Percentiles rank a stretch among this genome's conserved stretches.
Conservation (phyloP, 2,329 filamentous ascomycete genomes). For the Penicillium sp. region DNA sequence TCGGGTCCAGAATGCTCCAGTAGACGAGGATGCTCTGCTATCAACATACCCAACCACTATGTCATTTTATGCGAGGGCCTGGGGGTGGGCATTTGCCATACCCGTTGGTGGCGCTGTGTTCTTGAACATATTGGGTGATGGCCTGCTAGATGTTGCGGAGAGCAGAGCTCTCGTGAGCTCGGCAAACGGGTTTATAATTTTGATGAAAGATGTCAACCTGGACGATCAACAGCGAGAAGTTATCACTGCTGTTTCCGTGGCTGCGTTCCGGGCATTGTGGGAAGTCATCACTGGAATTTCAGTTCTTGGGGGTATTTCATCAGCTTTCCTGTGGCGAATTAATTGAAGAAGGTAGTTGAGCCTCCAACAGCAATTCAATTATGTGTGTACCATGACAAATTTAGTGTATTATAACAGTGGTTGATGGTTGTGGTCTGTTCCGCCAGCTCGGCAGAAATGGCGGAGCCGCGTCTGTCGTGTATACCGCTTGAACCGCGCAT, state of each 20-base stretch:
- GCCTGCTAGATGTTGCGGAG: slow-evolving; percentile 22
- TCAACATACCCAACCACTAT: slow-evolving; percentile 17
- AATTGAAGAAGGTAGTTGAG: background rate
- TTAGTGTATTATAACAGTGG: too few relatives aligned
- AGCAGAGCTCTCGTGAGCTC: slow-evolving; percentile 13
- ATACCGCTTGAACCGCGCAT: too few relatives aligned
- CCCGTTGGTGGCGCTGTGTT: slow-evolving; percentile 44
- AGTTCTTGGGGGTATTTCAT: slow-evolving; percentile 27
- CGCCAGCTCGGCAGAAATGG: too few relatives aligned
- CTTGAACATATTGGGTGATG: slow-evolving; percentile 40
- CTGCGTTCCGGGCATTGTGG: slow-evolving; percentile 30
- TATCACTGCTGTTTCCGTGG: slow-evolving; percentile 17
- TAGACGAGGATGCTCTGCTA: slow-evolving; percentile 42
- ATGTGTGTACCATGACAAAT: too few relatives aligned
- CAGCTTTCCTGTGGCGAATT: slow-evolving; percentile 20
- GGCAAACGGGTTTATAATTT: slow-evolving; percentile 15
- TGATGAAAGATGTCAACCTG: slow-evolving; percentile 20
- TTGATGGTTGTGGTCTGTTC: too few relatives aligned
- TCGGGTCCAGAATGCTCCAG: slow-evolving; percentile 40
- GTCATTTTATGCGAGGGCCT: slow-evolving; percentile 26
- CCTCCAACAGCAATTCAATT: too few relatives aligned
- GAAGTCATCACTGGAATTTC: slow-evolving; percentile 27
- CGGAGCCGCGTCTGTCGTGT: too few relatives aligned
- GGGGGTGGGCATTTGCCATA: slow-evolving; percentile 50
- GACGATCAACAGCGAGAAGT: slow-evolving; percentile 10